phyloP scores from a whole-genome alignment of 2,329 filamentous ascomycete species.

The Trichoderma hamatum region DNA sequence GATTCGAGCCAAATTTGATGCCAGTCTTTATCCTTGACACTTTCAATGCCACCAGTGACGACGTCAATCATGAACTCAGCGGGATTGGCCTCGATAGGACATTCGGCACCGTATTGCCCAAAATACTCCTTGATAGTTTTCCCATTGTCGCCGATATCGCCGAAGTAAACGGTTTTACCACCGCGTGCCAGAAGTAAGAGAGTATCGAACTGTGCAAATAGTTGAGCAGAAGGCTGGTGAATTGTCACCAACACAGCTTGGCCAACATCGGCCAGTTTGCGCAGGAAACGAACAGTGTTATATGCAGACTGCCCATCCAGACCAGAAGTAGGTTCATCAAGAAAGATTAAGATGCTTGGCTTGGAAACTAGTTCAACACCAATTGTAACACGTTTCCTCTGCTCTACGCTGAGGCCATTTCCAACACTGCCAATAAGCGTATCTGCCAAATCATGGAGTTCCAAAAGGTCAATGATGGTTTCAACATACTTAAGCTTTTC shows the following conservation, averaged over 20 bases:
- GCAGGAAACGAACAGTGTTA: slow-evolving; percentile 67
- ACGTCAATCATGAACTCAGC: slow-evolving; percentile 76
- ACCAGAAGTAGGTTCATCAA: slow-evolving; percentile 66
- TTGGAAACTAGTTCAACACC: slow-evolving; percentile 65
- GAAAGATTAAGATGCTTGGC: slow-evolving; percentile 61
- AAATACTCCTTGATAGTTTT: slow-evolving; percentile 65
- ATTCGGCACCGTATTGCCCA: slow-evolving; percentile 64
- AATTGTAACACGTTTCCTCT: slow-evolving; percentile 60
- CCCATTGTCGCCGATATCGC: slow-evolving; percentile 62
- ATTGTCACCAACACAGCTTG: slow-evolving; percentile 72
- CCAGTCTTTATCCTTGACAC: slow-evolving; percentile 57
- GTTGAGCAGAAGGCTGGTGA: slow-evolving; percentile 68
- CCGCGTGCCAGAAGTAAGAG: slow-evolving; percentile 66
- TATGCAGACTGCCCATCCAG: slow-evolving; percentile 71
- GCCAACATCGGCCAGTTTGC: slow-evolving; percentile 66
- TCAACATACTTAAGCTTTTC: slow-evolving; percentile 79
- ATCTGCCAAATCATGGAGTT: slow-evolving; percentile 51
- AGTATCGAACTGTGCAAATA: slow-evolving; percentile 69
- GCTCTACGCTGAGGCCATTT: slow-evolving; percentile 54
- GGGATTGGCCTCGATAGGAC: slow-evolving; percentile 65
- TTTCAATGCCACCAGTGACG: slow-evolving; percentile 51
- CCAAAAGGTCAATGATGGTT: slow-evolving; percentile 70
- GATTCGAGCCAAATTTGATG: slow-evolving; percentile 70
- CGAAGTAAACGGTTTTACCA: slow-evolving; percentile 69
- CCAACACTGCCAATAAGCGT: slow-evolving; percentile 56